Conservation (phyloP, 1,284 basidiomycete genomes). For the Puccinia triticina region DNA sequence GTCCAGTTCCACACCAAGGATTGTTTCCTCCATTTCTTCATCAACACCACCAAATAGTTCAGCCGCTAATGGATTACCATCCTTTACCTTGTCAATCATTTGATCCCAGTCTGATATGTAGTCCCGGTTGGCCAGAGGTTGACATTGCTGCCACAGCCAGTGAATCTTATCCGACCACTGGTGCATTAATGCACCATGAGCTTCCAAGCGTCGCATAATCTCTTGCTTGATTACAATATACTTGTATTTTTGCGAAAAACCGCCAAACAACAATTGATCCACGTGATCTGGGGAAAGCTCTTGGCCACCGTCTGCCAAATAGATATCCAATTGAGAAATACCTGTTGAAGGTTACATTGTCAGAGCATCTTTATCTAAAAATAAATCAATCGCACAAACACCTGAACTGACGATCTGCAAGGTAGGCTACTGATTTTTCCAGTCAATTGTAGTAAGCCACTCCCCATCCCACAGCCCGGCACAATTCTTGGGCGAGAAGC, state of each 20-base stretch:
- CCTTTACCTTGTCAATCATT: no score
- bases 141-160: background rate
- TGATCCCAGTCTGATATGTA: no score
- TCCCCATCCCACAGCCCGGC: background rate
- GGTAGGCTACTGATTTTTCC: background rate
- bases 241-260: background rate
- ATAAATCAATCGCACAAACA: background rate
- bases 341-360: no score
- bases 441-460: background rate
- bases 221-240: background rate
- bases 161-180: background rate
- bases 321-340: background rate
- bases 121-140: background rate
- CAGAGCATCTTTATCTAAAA: no score
- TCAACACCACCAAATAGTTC: background rate
- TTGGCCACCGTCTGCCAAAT: background rate
- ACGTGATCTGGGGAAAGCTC: background rate
- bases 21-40: no score
- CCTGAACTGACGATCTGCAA: background rate
- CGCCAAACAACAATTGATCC: background rate
- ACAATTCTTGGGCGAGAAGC: background rate
- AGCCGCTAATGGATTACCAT: no score
- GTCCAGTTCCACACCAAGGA: background rate
- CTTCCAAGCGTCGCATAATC: background rate
- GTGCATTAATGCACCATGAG: background rate